Conservation (phyloP, 768 basidiomycete genomes). For the Obba rivulosa region DNA sequence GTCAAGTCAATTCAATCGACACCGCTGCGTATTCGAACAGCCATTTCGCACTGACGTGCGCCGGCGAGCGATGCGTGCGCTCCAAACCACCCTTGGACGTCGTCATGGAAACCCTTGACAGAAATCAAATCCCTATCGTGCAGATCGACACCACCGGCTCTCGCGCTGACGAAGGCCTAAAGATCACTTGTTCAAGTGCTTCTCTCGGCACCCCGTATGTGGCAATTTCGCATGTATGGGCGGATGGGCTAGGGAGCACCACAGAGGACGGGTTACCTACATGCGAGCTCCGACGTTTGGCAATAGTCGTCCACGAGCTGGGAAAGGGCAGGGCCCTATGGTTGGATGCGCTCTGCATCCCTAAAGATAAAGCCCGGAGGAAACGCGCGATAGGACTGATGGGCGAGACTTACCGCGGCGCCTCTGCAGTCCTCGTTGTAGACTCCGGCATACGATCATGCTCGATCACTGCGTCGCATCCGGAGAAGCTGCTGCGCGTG, state of each 20-base stretch:
- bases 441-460: slow-evolving; percentile 5
- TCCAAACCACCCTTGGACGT: no score
- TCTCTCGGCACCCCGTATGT: neutral
- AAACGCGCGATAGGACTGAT: slow-evolving; percentile 11
- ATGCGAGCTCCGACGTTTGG: slow-evolving; percentile 7
- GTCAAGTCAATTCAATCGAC: no score
- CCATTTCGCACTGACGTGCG: no score
- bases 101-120: no score
- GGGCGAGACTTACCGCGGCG: slow-evolving; percentile 8
- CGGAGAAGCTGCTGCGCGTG: slow-evolving; percentile 4
- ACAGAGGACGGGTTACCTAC: slow-evolving; percentile 9
- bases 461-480: neutral
- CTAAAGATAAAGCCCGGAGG: neutral
- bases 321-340: slow-evolving; percentile 8
- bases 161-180: no score
- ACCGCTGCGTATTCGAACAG: no score
- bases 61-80: no score
- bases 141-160: no score
- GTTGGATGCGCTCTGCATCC: slow-evolving; percentile 12
- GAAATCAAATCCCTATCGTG: no score
- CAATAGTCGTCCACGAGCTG: neutral
- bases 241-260: slow-evolving; percentile 11
- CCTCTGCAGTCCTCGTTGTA: slow-evolving; percentile 7
- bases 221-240: slow-evolving; percentile 13
- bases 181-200: no score